A percentile compares a stretch with the other conserved stretches of the same genome.
These are phyloP conservation scores for Podaxis rugospora DNA, from an alignment of 768 basidiomycete species.

Conservation along the genomic window DNA sequence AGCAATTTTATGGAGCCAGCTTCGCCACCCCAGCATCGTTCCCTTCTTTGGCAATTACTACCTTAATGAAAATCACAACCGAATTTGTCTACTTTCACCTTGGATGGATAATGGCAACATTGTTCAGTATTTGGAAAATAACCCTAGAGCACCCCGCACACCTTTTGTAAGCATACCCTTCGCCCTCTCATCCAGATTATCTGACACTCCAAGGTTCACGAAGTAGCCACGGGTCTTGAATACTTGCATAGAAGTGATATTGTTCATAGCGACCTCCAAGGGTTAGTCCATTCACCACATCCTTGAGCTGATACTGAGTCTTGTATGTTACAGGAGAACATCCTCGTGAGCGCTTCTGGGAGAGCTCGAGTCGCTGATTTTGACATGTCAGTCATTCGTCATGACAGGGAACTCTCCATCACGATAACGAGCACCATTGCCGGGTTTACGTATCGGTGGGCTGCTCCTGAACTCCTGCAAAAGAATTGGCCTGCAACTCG, in stretches of 20 bases:
- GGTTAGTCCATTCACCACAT: background rate
- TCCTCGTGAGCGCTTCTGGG: constrained; percentile 4
- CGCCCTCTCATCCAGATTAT: background rate
- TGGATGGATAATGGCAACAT: constrained; percentile 14
- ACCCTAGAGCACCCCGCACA: background rate
- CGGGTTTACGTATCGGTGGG: constrained; percentile 7
- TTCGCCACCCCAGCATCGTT: background rate
- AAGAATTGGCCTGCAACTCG: background rate
- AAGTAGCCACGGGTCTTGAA: constrained; percentile 7
- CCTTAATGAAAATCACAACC: background rate
- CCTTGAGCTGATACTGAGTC: too few species aligned
- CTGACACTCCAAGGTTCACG: background rate
- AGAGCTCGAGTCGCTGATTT: constrained; percentile 13
- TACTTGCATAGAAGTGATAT: constrained; percentile 13
- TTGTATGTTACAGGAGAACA: constrained; percentile 7
- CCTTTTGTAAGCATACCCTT: background rate
- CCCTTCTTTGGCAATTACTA: background rate
- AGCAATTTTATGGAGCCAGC: background rate
- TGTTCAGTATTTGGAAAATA: background rate
- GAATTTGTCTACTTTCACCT: constrained; percentile 10
- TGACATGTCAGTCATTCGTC: constrained; percentile 3
- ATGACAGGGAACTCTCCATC: background rate
- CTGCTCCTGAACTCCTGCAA: constrained; percentile 25
- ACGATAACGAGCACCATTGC: constrained; percentile 25
- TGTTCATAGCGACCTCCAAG: constrained; percentile 16